Base-by-base conservation (phyloP, 768 basidiomycete genomes). In the Mycena indigotica region DNA sequence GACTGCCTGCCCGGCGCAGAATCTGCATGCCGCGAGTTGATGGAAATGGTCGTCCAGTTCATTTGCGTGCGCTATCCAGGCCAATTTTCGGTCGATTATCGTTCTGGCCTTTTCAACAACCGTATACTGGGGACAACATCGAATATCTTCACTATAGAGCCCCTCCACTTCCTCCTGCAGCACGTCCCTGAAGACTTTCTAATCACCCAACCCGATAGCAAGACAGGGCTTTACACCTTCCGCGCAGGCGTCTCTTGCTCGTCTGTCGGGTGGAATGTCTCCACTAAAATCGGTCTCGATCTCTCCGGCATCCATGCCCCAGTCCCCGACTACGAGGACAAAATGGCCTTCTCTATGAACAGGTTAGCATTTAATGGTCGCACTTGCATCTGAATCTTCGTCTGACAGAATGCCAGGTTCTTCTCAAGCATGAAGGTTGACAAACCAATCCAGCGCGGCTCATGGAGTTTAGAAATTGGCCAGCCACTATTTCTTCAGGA, bases 11-110 rank as follows among this genome's bases (percentile, higher is more conserved):
- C 82, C 0, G 83, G 81, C 29, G 80, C 80, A 55, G 78, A 79
- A 61, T 63, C 53, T 0, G 82, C 81, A 0, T 83, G 80, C 61
- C 64, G 63, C 26, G 84, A 86, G 64, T 74, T 84, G 53, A 76
- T 81, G 75, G 76, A 82, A 55, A 83, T 80, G 75, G 78, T 80
- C 32, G 72, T 86, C 40, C 80, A 84, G 59, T 85, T 77, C 61
- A 68, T 86, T 39, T 84, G 80, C 41, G 73, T 72, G 26, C 75
- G 84, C n/a, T 85, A 84, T 62, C 84, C 85, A 10, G 75, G 75
- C 6, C 78, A 80, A 26, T 85, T 86, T 63, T 61, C 68, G 6
- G 72, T 77, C 28, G 64, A 79, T 41, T 26, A 57, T 21, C 57
- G 60, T 52, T 72, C 73, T 4, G 73, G 72, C 3, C 29, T 72